These are phyloP conservation scores for Suillus discolor DNA, from an alignment of 768 basidiomycete species.

Conservation along the genomic window DNA sequence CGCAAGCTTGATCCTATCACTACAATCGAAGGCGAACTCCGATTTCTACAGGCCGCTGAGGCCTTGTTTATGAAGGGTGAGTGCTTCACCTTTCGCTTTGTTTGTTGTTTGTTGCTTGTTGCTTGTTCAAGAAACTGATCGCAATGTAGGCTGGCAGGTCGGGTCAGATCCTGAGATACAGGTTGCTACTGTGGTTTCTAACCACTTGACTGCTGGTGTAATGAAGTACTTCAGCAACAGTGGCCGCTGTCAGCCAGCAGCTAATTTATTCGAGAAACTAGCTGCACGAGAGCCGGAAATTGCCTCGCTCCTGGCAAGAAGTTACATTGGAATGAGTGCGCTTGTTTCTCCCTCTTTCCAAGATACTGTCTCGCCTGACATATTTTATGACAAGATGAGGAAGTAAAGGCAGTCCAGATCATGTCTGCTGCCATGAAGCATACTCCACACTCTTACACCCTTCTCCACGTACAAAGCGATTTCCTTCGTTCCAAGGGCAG, in stretches of 20 bases:
- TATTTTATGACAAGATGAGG: slow-evolving; percentile 68
- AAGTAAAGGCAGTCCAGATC: slow-evolving; percentile 97
- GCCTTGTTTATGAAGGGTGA: slow-evolving; percentile 83
- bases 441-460: slow-evolving; percentile 90
- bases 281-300: slow-evolving; percentile 87
- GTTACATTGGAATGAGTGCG: slow-evolving; percentile 98
- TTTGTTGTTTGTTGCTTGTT: too few relatives aligned
- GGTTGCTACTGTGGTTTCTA: slow-evolving; percentile 94
- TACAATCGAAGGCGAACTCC: slow-evolving; percentile 81
- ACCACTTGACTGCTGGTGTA: slow-evolving; percentile 92
- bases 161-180: slow-evolving; percentile 99
- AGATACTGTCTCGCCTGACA: neutral
- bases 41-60: slow-evolving; percentile 91
- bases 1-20: slow-evolving; percentile 96
- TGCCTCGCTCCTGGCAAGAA: slow-evolving; percentile 79
- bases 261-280: slow-evolving; percentile 93
- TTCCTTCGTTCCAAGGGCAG: slow-evolving; percentile 88
- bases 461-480: slow-evolving; percentile 94
- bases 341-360: slow-evolving; percentile 15
- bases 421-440: slow-evolving; percentile 82
- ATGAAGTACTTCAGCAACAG: slow-evolving; percentile 97
- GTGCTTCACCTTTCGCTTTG: neutral
- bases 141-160: slow-evolving; percentile 88
- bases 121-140: slow-evolving; percentile 5
- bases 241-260: slow-evolving; percentile 82